These are phyloP conservation scores for Achaetomiella virescens DNA, from an alignment of 495 filamentous ascomycete species.

Conservation along the genomic window DNA sequence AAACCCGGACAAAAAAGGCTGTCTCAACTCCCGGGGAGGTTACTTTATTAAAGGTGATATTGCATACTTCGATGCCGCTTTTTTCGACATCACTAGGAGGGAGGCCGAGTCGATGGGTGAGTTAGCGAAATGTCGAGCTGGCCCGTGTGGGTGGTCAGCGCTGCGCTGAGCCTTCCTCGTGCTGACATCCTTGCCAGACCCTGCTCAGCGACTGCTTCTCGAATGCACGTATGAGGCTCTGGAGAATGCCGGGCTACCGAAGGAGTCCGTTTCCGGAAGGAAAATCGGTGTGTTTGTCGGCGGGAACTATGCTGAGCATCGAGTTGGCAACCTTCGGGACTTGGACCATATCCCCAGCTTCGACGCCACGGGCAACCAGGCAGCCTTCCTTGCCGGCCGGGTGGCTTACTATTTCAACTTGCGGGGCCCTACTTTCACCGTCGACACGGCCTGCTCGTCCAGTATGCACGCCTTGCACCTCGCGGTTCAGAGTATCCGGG, in stretches of 20 bases:
- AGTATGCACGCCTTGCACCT: constrained; percentile 56
- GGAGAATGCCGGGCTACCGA: constrained; percentile 44
- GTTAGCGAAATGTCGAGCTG: background rate
- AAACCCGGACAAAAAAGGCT: constrained; percentile 37
- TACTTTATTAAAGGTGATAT: constrained; percentile 51
- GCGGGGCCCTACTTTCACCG: constrained; percentile 54
- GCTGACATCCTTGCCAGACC: constrained; percentile 30
- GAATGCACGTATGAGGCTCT: constrained; percentile 48
- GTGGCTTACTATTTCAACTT: constrained; percentile 50
- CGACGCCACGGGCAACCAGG: constrained; percentile 39
- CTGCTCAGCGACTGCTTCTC: constrained; percentile 50
- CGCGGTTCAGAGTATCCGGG: constrained; percentile 73
- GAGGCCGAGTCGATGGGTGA: constrained; percentile 47
- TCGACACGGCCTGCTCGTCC: constrained; percentile 84
- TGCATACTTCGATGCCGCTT: constrained; percentile 44
- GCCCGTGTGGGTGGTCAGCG: no score
- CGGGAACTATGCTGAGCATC: constrained; percentile 35
- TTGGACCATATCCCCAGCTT: constrained; percentile 35
- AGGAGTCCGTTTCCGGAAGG: constrained; percentile 40
- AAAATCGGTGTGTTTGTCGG: constrained; percentile 43
- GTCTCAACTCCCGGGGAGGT: constrained; percentile 41
- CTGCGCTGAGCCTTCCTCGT: background rate
- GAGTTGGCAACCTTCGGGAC: constrained; percentile 34
- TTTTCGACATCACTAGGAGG: constrained; percentile 44
- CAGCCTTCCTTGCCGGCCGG: constrained; percentile 50